phyloP scores from a whole-genome alignment of 73 alveolate species.

The Paramecium octaurelia region DNA sequence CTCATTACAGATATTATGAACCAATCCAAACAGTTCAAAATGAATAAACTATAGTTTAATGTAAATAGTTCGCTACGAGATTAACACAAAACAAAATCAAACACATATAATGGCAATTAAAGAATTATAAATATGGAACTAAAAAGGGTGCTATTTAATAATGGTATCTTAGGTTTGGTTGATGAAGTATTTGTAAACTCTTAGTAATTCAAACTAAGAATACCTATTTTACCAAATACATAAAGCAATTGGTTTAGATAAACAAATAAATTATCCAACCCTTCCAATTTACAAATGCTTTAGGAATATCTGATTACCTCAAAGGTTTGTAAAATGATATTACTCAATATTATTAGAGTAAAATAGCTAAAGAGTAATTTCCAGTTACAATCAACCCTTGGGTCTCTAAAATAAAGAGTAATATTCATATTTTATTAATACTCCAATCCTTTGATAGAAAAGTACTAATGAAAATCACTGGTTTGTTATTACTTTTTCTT shows the following conservation, averaged over 20 bases:
- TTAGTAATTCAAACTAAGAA: conserved; percentile 15
- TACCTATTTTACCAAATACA: not conserved
- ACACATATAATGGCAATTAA: not conserved
- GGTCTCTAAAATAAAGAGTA: not conserved
- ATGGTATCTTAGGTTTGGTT: not conserved
- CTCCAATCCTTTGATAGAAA: not conserved
- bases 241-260: not conserved
- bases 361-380: conserved; percentile 9
- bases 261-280: not conserved
- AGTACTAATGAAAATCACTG: not conserved
- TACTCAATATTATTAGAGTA: not conserved
- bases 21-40: not conserved
- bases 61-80: not conserved
- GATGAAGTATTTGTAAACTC: conserved; percentile 16
- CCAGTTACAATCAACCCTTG: conserved; percentile 15
- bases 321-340: not conserved
- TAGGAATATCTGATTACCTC: not conserved
- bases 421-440: not conserved
- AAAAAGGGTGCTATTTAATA: not conserved
- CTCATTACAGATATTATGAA: not conserved
- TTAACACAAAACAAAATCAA: not conserved
- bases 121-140: not conserved
- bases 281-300: not conserved
- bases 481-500: not conserved
- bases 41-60: not conserved